Evolutionary conservation across 768 basidiomycete genomes (phyloP).

Genomic region (Mycena rosella): DNA sequence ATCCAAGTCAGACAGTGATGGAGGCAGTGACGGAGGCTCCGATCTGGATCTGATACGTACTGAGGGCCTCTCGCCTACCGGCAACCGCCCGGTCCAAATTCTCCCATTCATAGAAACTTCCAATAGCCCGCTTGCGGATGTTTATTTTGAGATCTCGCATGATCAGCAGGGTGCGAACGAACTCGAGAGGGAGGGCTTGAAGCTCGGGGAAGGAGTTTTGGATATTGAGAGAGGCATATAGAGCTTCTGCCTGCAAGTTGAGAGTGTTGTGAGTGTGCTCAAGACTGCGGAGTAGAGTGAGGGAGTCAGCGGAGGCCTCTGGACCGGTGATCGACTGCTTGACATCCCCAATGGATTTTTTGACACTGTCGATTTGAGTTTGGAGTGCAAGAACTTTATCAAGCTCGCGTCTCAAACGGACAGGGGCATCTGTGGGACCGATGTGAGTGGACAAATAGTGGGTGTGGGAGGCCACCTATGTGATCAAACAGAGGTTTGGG

Average conservation of each 20-base stretch:
- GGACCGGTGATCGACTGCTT: slow-evolving; percentile 24
- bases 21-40: too few species aligned
- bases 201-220: slow-evolving; percentile 37
- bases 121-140: slow-evolving; percentile 41
- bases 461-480: slow-evolving; percentile 32
- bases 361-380: slow-evolving; percentile 41
- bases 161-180: background rate
- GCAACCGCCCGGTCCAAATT: slow-evolving; percentile 41
- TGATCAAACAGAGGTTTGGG: slow-evolving; percentile 24
- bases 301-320: slow-evolving; percentile 14
- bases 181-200: slow-evolving; percentile 31
- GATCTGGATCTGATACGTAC: slow-evolving; percentile 28
- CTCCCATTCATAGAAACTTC: slow-evolving; percentile 44
- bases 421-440: slow-evolving; percentile 44
- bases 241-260: slow-evolving; percentile 42
- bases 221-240: slow-evolving; percentile 53
- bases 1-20: background rate
- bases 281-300: slow-evolving; percentile 38
- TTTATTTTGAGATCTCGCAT: slow-evolving; percentile 39
- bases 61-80: slow-evolving; percentile 34
- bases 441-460: background rate
- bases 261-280: slow-evolving; percentile 38
- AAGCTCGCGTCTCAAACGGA: slow-evolving; percentile 48
- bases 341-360: slow-evolving; percentile 39
- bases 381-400: slow-evolving; percentile 48